Conservation (phyloP, 495 filamentous ascomycete genomes). For the Peziza echinospora region DNA sequence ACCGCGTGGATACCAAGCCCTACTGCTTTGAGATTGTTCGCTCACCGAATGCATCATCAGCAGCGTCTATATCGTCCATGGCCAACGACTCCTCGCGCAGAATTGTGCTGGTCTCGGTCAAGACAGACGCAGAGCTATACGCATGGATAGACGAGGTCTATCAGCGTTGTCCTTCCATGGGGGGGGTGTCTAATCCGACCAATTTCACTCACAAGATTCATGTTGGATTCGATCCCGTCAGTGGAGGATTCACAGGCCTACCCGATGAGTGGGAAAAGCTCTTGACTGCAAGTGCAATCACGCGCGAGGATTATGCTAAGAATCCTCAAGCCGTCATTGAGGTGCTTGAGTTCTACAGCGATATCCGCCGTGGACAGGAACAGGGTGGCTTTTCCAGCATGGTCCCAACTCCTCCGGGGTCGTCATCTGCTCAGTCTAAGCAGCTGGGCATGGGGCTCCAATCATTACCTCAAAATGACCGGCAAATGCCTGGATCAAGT, state of each 20-base stretch:
- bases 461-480: conserved; percentile 18
- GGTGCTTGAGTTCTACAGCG: conserved; percentile 91
- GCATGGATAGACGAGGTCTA: conserved; percentile 98
- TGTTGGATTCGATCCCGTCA: conserved; percentile 86
- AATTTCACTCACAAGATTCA: conserved; percentile 94
- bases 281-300: conserved; percentile 83
- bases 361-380: conserved; percentile 72
- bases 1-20: conserved; percentile 63
- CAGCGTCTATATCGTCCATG: conserved; percentile 35
- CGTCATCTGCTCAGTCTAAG: conserved; percentile 15
- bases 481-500: background rate
- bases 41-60: conserved; percentile 37
- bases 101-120: conserved; percentile 69
- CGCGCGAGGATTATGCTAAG: conserved; percentile 90
- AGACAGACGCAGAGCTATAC: conserved; percentile 86
- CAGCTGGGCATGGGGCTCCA: conserved; percentile 28
- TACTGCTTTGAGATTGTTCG: conserved; percentile 84
- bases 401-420: conserved; percentile 40
- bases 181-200: conserved; percentile 91
- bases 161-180: conserved; percentile 86
- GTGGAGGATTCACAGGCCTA: conserved; percentile 78
- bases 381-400: conserved; percentile 53
- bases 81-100: conserved; percentile 55
- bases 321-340: conserved; percentile 98
- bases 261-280: conserved; percentile 93